These are phyloP conservation scores for Quercus lobata DNA, from an alignment of 331 rosid genomes.

Conservation along the genomic window DNA sequence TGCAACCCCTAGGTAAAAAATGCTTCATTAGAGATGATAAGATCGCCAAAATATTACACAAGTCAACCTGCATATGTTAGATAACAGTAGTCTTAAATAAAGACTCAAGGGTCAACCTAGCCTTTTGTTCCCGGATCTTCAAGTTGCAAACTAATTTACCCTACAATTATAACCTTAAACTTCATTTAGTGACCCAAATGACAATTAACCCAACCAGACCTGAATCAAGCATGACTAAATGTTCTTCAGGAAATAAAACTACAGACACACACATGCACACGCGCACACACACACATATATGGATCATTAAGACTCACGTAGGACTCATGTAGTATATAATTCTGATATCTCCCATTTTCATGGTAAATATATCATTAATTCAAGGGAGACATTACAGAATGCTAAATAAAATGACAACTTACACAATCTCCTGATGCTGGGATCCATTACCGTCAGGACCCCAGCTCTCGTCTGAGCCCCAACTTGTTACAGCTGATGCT, in stretches of 20 bases:
- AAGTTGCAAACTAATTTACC: neutral
- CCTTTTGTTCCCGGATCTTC: neutral
- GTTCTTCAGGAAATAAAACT: neutral
- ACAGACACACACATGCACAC: too few species aligned
- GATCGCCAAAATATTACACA: neutral
- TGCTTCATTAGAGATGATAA: neutral
- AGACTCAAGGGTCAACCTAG: neutral
- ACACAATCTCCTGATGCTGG: conserved; percentile 62
- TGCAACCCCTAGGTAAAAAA: neutral
- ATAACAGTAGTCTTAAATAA: too few species aligned
- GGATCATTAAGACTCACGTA: too few species aligned
- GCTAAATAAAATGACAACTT: conserved; percentile 26
- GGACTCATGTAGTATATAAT: neutral
- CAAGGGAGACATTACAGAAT: neutral
- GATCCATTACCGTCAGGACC: conserved; percentile 46
- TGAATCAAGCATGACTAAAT: neutral
- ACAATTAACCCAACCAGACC: neutral
- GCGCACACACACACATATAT: too few species aligned
- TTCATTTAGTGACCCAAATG: neutral
- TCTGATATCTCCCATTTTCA: neutral
- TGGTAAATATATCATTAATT: neutral
- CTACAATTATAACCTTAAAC: neutral
- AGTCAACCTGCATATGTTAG: neutral
- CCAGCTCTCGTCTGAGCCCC: conserved; percentile 54
- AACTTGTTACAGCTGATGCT: conserved; percentile 40